Base-by-base conservation (phyloP, 2,329 filamentous ascomycete species). In the Didymosphaeria variabile region DNA sequence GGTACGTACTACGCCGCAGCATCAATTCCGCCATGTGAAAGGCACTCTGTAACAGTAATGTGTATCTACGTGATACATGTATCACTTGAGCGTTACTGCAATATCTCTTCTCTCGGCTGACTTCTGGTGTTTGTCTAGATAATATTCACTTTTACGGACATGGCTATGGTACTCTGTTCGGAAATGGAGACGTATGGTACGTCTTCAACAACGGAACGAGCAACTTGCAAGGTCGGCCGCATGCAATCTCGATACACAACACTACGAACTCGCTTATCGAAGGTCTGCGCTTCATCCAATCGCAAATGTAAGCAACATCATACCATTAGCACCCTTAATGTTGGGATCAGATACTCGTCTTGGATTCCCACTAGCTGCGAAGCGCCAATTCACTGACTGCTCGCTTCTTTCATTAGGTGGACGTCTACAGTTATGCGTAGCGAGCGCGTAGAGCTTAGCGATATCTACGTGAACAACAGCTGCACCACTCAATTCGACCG, bases 181-280 rank as follows among this genome's bases (percentile, higher is more conserved):
- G 47, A 19, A 51, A 51, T 21, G 86, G 86, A 19, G 87, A 87
- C 67, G 78, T 80, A 1, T 88, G 86, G 85, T 87, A 87, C 66
- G 79, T 84, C 62, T 83, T 79, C 67, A 78, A 57, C 26, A 81
- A 58, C 15, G 46, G 38, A 3, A 34, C 45, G 15, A 61, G 55
- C 8, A 65, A 67, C 21, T 60, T 51, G 21, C 66, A 61, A 7
- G 36, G 79, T n/a, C 79, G 85, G 10, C 84, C 84, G 3, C 82
- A 84, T 50, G 78, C 79, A 6, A 81, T 87, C 65, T 85, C 82
- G 23, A 79, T 87, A 65, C 81, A 73, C 15, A 73, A 77, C 8
- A 77, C 84, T 5, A 81, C 70, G 4, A 81, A 86, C 67, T 82
- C 81, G 1, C 69, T 81, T 5, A 75, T 87, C n/a, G 71, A 76